Evolutionary conservation across 306 rosid species (phyloP).

Genomic region (Quercus mongolica): DNA sequence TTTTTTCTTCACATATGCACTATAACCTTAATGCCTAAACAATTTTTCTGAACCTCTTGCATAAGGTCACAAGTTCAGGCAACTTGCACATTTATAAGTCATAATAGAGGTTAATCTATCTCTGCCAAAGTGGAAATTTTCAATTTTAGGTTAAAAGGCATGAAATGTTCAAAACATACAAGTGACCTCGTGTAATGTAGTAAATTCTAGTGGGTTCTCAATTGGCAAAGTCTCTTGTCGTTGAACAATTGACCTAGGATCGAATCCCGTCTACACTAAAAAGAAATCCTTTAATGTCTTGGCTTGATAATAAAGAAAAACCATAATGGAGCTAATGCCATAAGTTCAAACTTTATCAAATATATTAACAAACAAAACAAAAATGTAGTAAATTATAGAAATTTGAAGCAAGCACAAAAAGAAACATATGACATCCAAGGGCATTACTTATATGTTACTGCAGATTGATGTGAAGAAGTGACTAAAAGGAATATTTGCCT

Average conservation of each 20-base stretch:
- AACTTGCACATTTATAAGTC: not conserved
- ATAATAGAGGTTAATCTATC: not conserved
- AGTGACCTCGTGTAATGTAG: no score
- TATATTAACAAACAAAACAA: no score
- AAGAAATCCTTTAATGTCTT: no score
- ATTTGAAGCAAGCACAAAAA: not conserved
- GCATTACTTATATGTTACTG: not conserved
- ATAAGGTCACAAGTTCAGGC: not conserved
- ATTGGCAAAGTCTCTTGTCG: no score
- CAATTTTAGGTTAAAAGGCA: not conserved
- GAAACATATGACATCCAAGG: not conserved
- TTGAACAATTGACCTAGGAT: no score
- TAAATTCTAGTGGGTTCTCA: no score
- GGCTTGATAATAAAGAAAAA: no score
- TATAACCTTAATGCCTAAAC: not conserved
- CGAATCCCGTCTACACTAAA: no score
- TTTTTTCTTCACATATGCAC: not conserved
- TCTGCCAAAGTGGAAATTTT: not conserved
- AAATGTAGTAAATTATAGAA: not conserved
- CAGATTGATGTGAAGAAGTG: no score
- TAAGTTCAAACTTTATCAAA: no score
- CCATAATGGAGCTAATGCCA: no score
- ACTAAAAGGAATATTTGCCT: no score
- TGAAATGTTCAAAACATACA: not conserved
- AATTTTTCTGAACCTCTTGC: not conserved